Conservation (phyloP, 345 rosid genomes). For the Hibiscus mutabilis region DNA sequence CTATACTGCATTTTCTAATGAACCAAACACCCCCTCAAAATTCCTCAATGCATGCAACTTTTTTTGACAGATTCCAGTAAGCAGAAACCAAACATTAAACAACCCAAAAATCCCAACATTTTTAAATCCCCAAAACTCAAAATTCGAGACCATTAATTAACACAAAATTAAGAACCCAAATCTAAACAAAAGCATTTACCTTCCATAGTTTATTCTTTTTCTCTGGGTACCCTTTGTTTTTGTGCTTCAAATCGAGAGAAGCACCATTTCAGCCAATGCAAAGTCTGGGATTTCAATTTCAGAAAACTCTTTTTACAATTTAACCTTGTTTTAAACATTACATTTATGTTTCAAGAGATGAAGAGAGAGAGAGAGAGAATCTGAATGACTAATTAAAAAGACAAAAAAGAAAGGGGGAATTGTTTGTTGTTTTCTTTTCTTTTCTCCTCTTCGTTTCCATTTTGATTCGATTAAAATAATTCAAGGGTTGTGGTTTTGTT, state of each 20-base stretch:
- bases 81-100: not conserved
- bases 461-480: not conserved
- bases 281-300: conserved; percentile 6
- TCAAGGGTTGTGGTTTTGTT: conserved; percentile 8
- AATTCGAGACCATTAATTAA: not conserved
- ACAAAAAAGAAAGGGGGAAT: not conserved
- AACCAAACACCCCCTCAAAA: conserved; percentile 1
- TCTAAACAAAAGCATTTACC: conserved; percentile 18
- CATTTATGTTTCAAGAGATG: not conserved
- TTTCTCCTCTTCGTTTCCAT: not conserved
- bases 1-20: conserved; percentile 7
- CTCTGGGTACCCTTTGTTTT: not conserved
- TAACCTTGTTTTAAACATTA: not conserved
- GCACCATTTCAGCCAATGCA: conserved; percentile 19
- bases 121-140: not conserved
- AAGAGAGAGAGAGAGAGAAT: not conserved
- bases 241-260: conserved; percentile 6
- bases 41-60: not conserved
- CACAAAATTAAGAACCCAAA: not conserved
- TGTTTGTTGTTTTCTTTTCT: not conserved
- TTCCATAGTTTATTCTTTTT: conserved; percentile 20
- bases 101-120: not conserved
- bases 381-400: not conserved
- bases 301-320: not conserved
- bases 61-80: no score